These are phyloP conservation scores for Tympanopsis confertula DNA, from an alignment of 2,329 filamentous ascomycete genomes.

Conservation along the genomic window DNA sequence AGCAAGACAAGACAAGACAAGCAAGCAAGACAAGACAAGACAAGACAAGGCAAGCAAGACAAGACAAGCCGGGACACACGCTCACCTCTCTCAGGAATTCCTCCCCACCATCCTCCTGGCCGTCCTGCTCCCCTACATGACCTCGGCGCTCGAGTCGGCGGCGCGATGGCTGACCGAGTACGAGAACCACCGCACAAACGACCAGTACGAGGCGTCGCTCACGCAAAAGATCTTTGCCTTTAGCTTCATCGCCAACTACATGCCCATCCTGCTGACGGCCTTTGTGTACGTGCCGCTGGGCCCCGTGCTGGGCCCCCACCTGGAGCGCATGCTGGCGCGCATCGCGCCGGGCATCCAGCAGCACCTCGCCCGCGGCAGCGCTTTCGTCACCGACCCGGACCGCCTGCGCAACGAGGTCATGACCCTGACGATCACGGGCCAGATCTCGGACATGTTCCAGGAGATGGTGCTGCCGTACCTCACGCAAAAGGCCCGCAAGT, in stretches of 20 bases:
- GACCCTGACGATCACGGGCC: slow-evolving; percentile 52
- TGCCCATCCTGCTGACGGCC: slow-evolving; percentile 50
- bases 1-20: too few relatives aligned
- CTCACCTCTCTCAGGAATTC: slow-evolving; percentile 30
- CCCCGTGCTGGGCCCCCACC: slow-evolving; percentile 43
- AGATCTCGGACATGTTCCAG: slow-evolving; percentile 47
- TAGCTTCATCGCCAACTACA: slow-evolving; percentile 57
- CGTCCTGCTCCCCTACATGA: slow-evolving; percentile 42
- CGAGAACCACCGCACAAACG: slow-evolving; percentile 55
- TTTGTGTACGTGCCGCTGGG: slow-evolving; percentile 58
- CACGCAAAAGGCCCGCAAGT: slow-evolving; percentile 39
- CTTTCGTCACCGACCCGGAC: slow-evolving; percentile 44
- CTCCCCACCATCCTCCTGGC: slow-evolving; percentile 51
- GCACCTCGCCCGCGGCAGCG: too few relatives aligned
- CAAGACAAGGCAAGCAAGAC: too few relatives aligned
- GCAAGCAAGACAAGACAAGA: too few relatives aligned
- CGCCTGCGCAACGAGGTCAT: slow-evolving; percentile 52
- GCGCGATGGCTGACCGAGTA: slow-evolving; percentile 45
- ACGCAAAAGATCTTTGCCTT: slow-evolving; percentile 55
- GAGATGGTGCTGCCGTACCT: slow-evolving; percentile 49
- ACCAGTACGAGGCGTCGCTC: slow-evolving; percentile 44
- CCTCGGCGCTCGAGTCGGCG: slow-evolving; percentile 38
- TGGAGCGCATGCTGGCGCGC: slow-evolving; percentile 44
- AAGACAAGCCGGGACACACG: too few relatives aligned
- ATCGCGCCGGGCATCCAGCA: slow-evolving; percentile 34